Base-by-base conservation (phyloP, 495 filamentous ascomycete genomes). In the Immersiella caudata region DNA sequence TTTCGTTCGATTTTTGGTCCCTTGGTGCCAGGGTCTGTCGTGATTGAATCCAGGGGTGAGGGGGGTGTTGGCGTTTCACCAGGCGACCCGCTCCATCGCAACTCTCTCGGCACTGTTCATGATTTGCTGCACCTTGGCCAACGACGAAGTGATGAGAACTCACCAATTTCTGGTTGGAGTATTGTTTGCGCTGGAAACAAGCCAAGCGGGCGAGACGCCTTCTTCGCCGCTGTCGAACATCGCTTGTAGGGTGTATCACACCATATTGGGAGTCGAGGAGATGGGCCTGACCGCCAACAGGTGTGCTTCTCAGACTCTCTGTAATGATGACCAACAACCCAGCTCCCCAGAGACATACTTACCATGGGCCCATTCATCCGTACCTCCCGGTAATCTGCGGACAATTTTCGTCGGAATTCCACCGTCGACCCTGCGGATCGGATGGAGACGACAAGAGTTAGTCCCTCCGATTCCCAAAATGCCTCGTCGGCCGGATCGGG, bases 41-140 rank as follows among this genome's bases (percentile, higher is more conserved):
- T 35, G 21, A 6, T 24, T 18, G 49, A 50, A 54, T 63, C 61
- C 61, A 63, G 61, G 61, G 61, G 61, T 25, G 25, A 27, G 24
- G 49, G 22, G 59, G 59, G 14, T 20, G 29, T 3, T 18, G 24
- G 33, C 22, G 61, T 63, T 63, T 63, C 61, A 63, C 49, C 40
- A 63, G 24, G 61, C 40, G 21, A 63, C 25, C 61, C 61, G 21
- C 61, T 24, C 24, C 40, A 63, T 54, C 40, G 11, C 49, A 33
- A 25, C 22, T 63, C 22, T 25, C 61, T 63, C 49, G 61, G 61
- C 46, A 52, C 40, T 18, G 33, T 46, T 40, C 46, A 29, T n/a
- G 46, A 59, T 59, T 59, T 27, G 56, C 18, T 27, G 21, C 2
- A 22, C 25, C 52, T 6, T 22, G 52, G 9, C 21, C 52, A 22